Percentiles rank a stretch among this genome's conserved stretches.
phyloP scores from a whole-genome alignment of 805 yeast genomes.

The Sugiyamaella lignohabitans region DNA sequence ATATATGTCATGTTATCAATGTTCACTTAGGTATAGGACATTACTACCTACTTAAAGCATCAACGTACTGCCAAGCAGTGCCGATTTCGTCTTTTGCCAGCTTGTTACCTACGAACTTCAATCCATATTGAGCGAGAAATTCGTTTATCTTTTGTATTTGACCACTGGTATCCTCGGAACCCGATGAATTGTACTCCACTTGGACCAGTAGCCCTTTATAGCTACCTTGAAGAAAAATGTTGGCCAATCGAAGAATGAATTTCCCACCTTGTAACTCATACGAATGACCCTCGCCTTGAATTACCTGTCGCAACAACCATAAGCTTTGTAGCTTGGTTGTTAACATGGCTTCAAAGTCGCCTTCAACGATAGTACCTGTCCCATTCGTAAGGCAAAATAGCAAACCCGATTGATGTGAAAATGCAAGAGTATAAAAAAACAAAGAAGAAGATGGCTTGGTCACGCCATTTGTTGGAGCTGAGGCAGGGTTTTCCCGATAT shows the following conservation, averaged over 20 bases:
- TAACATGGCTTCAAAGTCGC: constrained; percentile 51
- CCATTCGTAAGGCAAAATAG: constrained; percentile 29
- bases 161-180: constrained; percentile 12
- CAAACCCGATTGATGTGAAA: constrained; percentile 27
- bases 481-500: constrained; percentile 54
- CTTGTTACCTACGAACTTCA: constrained; percentile 12
- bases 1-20: too few relatives aligned
- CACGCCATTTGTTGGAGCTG: constrained; percentile 15
- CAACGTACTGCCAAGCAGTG: constrained; percentile 20
- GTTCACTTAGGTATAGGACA: too few relatives aligned
- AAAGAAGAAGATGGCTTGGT: constrained; percentile 2
- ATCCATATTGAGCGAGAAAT: constrained; percentile 11
- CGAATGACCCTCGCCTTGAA: constrained; percentile 68
- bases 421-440: constrained; percentile 28
- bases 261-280: constrained; percentile 48
- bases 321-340: constrained; percentile 55
- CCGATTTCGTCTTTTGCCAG: constrained; percentile 10
- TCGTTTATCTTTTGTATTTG: constrained; percentile 15
- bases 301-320: constrained; percentile 63
- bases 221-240: constrained; percentile 65
- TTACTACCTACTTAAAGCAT: constrained; percentile 16
- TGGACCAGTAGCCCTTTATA: constrained; percentile 67
- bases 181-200: constrained; percentile 35
- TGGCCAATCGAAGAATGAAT: constrained; percentile 55
- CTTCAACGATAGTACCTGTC: constrained; percentile 41